These are phyloP conservation scores for Alternaria alternata DNA, from an alignment of 2,329 filamentous ascomycete species.

Conservation along the genomic window DNA sequence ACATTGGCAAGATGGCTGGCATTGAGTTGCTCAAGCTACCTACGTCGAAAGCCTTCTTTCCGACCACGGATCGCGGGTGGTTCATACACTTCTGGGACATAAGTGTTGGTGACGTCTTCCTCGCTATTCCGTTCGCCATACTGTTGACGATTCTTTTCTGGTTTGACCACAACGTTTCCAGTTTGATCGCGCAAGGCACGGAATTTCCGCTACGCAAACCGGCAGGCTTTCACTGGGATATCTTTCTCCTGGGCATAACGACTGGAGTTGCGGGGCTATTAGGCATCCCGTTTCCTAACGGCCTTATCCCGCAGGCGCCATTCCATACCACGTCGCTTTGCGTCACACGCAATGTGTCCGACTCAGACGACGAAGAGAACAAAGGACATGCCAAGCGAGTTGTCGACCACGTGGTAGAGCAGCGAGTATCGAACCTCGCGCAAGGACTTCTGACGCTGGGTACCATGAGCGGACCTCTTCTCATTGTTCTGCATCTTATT, in stretches of 20 bases:
- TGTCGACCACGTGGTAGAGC: conserved; percentile 62
- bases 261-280: conserved; percentile 65
- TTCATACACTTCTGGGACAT: conserved; percentile 85
- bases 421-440: conserved; percentile 64
- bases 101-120: conserved; percentile 74
- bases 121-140: conserved; percentile 86
- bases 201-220: conserved; percentile 66
- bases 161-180: conserved; percentile 81
- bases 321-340: conserved; percentile 65
- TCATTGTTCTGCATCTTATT: conserved; percentile 63
- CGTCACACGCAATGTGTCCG: conserved; percentile 50
- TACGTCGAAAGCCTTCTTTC: conserved; percentile 78
- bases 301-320: conserved; percentile 66
- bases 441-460: conserved; percentile 64
- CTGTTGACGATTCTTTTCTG: conserved; percentile 86
- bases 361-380: conserved; percentile 53
- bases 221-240: conserved; percentile 69
- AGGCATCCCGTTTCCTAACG: conserved; percentile 66
- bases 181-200: conserved; percentile 64
- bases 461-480: conserved; percentile 65
- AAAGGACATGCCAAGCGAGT: conserved; percentile 54
- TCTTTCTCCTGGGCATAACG: conserved; percentile 65
- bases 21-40: conserved; percentile 76
- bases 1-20: conserved; percentile 81
- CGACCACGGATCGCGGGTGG: conserved; percentile 77